Conservation (phyloP, 345 rosid species). For the Barbarea vulgaris region DNA sequence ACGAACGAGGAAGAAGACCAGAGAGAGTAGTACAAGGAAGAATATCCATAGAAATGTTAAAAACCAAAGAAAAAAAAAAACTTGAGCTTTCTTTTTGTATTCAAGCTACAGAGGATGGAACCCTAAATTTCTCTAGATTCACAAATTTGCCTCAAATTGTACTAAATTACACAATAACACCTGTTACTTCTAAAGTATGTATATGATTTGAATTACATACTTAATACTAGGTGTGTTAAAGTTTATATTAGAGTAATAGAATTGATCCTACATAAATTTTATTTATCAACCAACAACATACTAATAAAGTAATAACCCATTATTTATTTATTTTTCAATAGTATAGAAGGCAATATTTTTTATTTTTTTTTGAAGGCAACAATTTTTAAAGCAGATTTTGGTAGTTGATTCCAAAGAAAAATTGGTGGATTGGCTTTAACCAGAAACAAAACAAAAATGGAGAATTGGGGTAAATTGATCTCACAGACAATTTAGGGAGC, state of each 20-base stretch:
- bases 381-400: not conserved
- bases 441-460: not conserved
- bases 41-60: slow-evolving; percentile 39
- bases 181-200: not conserved
- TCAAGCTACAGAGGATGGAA: not conserved
- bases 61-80: not conserved
- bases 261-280: not conserved
- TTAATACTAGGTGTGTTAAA: too few species aligned
- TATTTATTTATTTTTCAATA: not conserved
- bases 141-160: not conserved
- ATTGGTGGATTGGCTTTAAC: not conserved
- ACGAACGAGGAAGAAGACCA: slow-evolving; percentile 29
- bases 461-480: not conserved
- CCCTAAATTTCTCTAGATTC: not conserved
- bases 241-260: not conserved
- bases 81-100: slow-evolving; percentile 11
- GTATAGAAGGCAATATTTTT: not conserved
- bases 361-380: too few species aligned
- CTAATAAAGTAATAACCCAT: not conserved
- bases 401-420: not conserved
- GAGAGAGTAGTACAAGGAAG: slow-evolving; percentile 20
- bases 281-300: not conserved
- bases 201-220: too few species aligned
- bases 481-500: not conserved
- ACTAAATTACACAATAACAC: not conserved